These are phyloP conservation scores for Cokeromyces recurvatus DNA, from an alignment of 371 early-diverging fungal species.

Conservation along the genomic window DNA sequence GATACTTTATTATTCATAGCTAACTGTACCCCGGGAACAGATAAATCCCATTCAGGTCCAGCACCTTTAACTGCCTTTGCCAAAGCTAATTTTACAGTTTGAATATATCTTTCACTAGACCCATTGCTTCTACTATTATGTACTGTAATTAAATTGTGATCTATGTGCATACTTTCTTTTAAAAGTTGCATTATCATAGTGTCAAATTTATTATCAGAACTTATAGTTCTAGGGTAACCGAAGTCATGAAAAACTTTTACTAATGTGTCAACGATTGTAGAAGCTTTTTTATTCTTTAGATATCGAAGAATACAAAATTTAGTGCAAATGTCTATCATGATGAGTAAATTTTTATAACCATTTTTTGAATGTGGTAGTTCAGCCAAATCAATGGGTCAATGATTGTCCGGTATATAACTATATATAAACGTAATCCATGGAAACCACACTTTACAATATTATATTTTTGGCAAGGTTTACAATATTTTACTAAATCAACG, in stretches of 20 bases:
- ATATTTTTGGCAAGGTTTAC: too few species aligned
- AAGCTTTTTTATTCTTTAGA: slow-evolving; percentile 5
- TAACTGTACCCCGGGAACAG: slow-evolving; percentile 5
- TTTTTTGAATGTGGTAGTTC: slow-evolving; percentile 2
- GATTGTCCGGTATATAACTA: not conserved
- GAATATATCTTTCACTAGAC: slow-evolving; percentile 3
- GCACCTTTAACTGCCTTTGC: slow-evolving; percentile 5
- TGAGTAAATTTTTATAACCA: slow-evolving; percentile 1
- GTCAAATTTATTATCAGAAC: slow-evolving; percentile 8
- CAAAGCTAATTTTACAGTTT: not conserved
- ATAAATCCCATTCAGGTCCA: slow-evolving; percentile 7
- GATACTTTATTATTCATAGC: slow-evolving; percentile 6
- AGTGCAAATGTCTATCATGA: slow-evolving; percentile 13
- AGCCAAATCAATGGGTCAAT: slow-evolving; percentile 2
- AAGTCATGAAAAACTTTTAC: slow-evolving; percentile 1
- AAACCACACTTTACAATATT: too few species aligned
- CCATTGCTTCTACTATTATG: slow-evolving; percentile 13
- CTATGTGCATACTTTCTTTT: not conserved
- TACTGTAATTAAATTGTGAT: slow-evolving; percentile 7
- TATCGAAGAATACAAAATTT: slow-evolving; percentile 9
- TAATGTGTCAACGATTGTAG: not conserved
- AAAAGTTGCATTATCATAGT: not conserved
- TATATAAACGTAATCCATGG: too few species aligned
- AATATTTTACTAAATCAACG: too few species aligned
- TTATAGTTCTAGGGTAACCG: not conserved